A percentile compares a stretch with the other conserved stretches of the same genome.
Evolutionary conservation across 2,329 filamentous ascomycete species (phyloP).

Genomic region (Capronia americana): DNA sequence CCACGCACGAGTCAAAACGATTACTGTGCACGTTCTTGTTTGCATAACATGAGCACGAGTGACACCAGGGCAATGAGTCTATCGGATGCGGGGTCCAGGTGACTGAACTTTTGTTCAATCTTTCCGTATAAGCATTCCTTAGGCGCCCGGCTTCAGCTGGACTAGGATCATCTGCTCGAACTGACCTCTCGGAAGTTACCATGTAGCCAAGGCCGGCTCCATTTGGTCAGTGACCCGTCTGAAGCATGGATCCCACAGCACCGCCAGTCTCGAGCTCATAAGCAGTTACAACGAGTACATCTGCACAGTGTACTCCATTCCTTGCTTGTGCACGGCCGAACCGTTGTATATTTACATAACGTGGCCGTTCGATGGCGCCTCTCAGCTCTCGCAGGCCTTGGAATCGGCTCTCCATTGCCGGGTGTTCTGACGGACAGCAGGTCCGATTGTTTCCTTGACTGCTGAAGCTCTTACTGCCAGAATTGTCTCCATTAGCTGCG

Average conservation of each 20-base stretch:
- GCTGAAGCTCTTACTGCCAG: neutral
- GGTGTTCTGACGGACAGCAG: neutral
- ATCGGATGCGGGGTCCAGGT: neutral
- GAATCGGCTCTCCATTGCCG: neutral
- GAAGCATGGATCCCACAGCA: neutral
- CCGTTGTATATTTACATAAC: neutral
- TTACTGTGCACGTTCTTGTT: neutral
- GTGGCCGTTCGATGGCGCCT: neutral
- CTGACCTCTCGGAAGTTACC: constrained; percentile 13
- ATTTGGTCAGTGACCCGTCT: neutral
- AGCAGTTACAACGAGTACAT: no score
- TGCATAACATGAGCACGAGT: neutral
- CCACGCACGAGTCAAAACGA: neutral
- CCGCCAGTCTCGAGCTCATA: constrained; percentile 1
- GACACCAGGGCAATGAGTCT: neutral
- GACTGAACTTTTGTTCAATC: constrained; percentile 24
- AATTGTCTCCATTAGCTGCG: neutral
- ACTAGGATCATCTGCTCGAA: constrained; percentile 4
- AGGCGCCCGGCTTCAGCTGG: constrained; percentile 13
- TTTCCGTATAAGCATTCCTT: neutral
- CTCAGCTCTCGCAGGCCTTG: neutral
- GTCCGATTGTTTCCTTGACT: neutral
- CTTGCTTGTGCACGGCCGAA: neutral
- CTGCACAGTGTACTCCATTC: neutral
- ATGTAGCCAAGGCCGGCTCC: constrained; percentile 12